Base-by-base conservation (phyloP, 1,139 yeast genomes). In the Kurtzmaniella quercitrusa region DNA sequence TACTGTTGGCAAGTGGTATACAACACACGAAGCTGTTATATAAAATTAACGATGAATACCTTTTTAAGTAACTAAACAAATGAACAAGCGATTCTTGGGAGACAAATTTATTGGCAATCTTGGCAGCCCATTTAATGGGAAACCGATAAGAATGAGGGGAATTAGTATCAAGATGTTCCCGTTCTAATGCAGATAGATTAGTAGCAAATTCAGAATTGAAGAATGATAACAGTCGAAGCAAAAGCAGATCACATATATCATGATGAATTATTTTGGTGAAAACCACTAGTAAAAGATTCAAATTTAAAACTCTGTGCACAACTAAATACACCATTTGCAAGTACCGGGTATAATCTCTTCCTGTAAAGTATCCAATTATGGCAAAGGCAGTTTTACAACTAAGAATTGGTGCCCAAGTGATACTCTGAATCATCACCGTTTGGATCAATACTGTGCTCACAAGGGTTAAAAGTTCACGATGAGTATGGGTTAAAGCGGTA, bases 401-500 rank as follows among this genome's bases (percentile, higher is more conserved):
- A 46, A 48, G 41, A n/a, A 50, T 41, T 27, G 79, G 79, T 1
- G 63, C 47, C 62, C 68, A 65, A 5, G 73, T 49, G 2, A 61
- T 43, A 19, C 69, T 38, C 44, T 75, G 77, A 17, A 75, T 53
- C 3, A 59, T 48, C 10, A 74, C 42, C 2, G 80, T 40, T 71
- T 38, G 65, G 46, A 31, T 54, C 50, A 36, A 74, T 45, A 9
- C 25, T 2, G n/a, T 21, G 8, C 17, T 38, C 5, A 23, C 19
- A 17, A 39, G 11, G 18, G 31, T 34, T 8, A 25, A 18, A 40
- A 48, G 25, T 41, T 46, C 14, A 44, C 47, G 27, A 43, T 27
- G 43, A 49, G 38, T 27, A 7, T 19, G 77, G 77, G 38, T 19
- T 3, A 36, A 16, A 19, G 15, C 16, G 3, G 16, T 19, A 52